Evolutionary conservation across 2,329 filamentous ascomycete genomes (phyloP), one percentile per base, ranked within the genome.

Genomic region (Erysiphe neolycopersici): DNA sequence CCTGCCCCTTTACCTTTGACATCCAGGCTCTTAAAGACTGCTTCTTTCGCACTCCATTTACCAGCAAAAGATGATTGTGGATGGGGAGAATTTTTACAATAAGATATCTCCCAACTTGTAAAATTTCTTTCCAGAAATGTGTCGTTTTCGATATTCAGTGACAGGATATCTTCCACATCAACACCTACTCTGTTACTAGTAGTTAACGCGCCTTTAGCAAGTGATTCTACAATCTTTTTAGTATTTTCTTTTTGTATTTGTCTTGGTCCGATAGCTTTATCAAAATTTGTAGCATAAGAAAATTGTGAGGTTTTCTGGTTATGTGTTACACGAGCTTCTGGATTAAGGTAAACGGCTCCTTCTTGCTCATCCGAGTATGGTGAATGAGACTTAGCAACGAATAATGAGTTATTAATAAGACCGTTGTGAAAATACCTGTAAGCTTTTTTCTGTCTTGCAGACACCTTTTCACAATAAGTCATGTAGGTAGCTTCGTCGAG

Each of bases 371-470:
- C 83, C 39, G 75, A 76, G 64, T 95, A 98, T 38, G 89, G 91
- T 38, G 85, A 70, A 59, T 85, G 76, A 57, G 71, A 71, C 75
- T 98, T 98, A 60, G 91, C 85, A 49, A 92, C 84, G 63, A 98
- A 98, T 61, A 98, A 71, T 50, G 76, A 82, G 69, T 98, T 95
- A 69, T 92, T 94, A 69, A 95, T 85, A 60, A 98, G 69, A 49
- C 87, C 85, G 55, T 93, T 92, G 66, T 98, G 91, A 76, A 91
- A 93, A 73, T 82, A 95, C 50, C 89, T 75, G 69, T 98, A 98
- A 0, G 89, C 83, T 68, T 87, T 94, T 82, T 94, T 95, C 63
- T 98, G 91, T 50, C 89, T 75, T 35, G 83, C 76, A 56, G 83
- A 78, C 16, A 95, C 83, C 71, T 92, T 95, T 56, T 66, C 64